These are phyloP conservation scores for Earliella scabrosa DNA, from an alignment of 1,284 basidiomycete species.

Conservation along the genomic window DNA sequence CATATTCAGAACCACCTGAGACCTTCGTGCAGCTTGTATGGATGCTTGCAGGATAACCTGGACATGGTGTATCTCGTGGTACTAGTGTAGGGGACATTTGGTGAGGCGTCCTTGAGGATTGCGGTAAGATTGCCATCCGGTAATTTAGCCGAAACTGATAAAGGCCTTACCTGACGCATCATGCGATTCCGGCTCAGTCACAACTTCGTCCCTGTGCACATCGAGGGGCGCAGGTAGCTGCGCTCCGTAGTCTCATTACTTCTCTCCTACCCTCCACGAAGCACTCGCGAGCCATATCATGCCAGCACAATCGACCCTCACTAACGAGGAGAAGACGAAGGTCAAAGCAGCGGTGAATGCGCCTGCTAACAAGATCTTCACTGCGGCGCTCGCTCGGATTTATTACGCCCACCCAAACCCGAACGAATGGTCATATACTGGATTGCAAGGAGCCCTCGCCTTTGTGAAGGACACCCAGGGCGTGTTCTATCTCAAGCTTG, in stretches of 20 bases:
- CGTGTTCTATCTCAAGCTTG: slow-evolving; percentile 72
- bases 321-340: slow-evolving; percentile 75
- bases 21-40: too few relatives aligned
- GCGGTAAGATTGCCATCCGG: background rate
- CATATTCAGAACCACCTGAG: too few relatives aligned
- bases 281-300: slow-evolving; percentile 41
- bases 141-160: slow-evolving; percentile 15
- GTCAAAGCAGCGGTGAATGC: slow-evolving; percentile 70
- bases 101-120: background rate
- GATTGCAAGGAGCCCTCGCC: slow-evolving; percentile 83
- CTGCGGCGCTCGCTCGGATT: slow-evolving; percentile 80
- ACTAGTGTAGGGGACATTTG: too few relatives aligned
- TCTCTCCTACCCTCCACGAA: slow-evolving; percentile 1
- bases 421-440: slow-evolving; percentile 82
- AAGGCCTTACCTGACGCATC: slow-evolving; percentile 10
- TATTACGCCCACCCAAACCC: slow-evolving; percentile 86
- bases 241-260: slow-evolving; percentile 13
- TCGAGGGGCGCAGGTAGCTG: slow-evolving; percentile 19
- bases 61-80: too few relatives aligned
- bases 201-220: slow-evolving; percentile 16
- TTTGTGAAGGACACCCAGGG: slow-evolving; percentile 68
- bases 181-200: slow-evolving; percentile 6
- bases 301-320: slow-evolving; percentile 74
- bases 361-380: slow-evolving; percentile 72
- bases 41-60: too few relatives aligned